phyloP scores from a whole-genome alignment of 495 filamentous ascomycete genomes.

The Penicillium macrosclerotiorum region DNA sequence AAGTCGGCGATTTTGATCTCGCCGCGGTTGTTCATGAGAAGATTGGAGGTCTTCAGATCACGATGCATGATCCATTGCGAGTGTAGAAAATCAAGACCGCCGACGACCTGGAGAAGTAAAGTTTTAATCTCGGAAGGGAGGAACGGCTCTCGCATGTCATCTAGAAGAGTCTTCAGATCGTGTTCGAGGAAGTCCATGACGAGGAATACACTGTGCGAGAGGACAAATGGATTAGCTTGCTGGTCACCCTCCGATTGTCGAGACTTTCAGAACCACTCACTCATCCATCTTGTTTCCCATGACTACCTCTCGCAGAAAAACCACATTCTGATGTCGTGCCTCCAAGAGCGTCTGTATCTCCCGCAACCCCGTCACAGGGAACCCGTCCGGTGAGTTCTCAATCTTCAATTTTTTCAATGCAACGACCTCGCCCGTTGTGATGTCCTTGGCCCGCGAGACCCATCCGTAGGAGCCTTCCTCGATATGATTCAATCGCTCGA shows the following conservation, averaged over 20 bases:
- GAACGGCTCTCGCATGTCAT: conserved; percentile 93
- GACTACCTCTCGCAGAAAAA: conserved; percentile 80
- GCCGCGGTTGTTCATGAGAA: conserved; percentile 92
- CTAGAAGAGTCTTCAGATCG: conserved; percentile 90
- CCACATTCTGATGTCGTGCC: conserved; percentile 70
- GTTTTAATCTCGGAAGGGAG: conserved; percentile 91
- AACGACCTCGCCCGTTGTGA: conserved; percentile 78
- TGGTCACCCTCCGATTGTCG: background rate
- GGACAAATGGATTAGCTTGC: conserved; percentile 12
- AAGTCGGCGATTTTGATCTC: conserved; percentile 97
- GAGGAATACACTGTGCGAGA: conserved; percentile 78
- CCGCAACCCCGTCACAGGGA: conserved; percentile 87
- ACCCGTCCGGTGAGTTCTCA: conserved; percentile 77
- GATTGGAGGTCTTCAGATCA: conserved; percentile 94
- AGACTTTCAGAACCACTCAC: no score
- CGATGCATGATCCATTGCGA: conserved; percentile 91
- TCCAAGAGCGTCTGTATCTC: conserved; percentile 77
- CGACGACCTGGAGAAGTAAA: conserved; percentile 75
- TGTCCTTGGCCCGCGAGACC: conserved; percentile 84
- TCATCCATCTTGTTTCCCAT: conserved; percentile 77
- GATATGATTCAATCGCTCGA: conserved; percentile 91
- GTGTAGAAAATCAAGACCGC: conserved; percentile 85
- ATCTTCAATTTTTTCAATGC: conserved; percentile 95
- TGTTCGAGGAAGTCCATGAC: conserved; percentile 99
- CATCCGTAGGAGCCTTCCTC: conserved; percentile 96